Evolutionary conservation across 495 filamentous ascomycete genomes (phyloP), one percentile per base, ranked within the genome.

Genomic region (Talaromyces nanjingensis): DNA sequence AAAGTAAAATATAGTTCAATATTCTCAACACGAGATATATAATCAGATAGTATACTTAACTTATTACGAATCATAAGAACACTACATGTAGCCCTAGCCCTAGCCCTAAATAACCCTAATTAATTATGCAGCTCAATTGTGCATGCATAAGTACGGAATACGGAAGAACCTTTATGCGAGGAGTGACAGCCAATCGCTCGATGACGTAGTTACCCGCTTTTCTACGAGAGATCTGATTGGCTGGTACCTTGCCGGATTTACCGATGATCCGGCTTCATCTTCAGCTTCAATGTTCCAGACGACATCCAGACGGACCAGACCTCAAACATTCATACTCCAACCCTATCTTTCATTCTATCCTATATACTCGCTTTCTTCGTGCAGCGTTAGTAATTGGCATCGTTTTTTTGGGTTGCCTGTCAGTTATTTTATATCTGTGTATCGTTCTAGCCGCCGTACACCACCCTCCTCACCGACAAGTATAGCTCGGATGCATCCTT

Each of bases 241-340:
- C 14, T 37, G 31, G 12, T 20, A 37, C 29, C 22, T 56, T 53
- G 49, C 49, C 56, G 56, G 56, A 37, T 27, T 55, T 29, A 37
- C 56, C 9, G 54, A 59, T 59, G 56, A 59, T 37, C 56, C 56
- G 56, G 29, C 27, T 56, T 14, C 53, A 56, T 25, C 5, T 56
- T 54, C 49, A 54, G 18, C 49, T 54, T 54, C 49, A 4, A 27
- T 0, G 27, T 27, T 27, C 18, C 24, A 24, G 22, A 24, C 22
- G 24, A 18, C 53, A 25, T n/a, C n/a, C n/a, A n/a, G n/a, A n/a
- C n/a, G n/a, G n/a, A 5, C 16, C 53, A 56, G 22, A 29, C 24
- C 20, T 22, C 25, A 6, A 14, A 14, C 53, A 56, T 14, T 56
- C 53, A 25, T 29, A 49, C 45, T 20, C 8, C 18, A 20, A 9